A percentile compares a stretch with the other conserved stretches of the same genome.
Conservation (phyloP, 2,329 filamentous ascomycete genomes). For the Pseudogymnoascus sp. region DNA sequence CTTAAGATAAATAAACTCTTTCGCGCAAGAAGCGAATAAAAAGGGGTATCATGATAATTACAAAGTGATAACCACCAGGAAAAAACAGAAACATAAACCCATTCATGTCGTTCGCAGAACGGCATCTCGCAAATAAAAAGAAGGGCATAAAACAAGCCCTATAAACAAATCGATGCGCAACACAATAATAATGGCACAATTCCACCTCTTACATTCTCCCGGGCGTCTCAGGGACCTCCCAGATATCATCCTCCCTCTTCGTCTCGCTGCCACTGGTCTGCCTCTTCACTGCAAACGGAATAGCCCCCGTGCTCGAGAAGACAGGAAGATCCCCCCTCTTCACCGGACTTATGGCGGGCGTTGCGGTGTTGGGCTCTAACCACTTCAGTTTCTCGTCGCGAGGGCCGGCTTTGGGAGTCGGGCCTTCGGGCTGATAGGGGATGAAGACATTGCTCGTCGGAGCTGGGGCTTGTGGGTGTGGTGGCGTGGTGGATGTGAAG, state of each 20-base stretch:
- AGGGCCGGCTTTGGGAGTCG: conserved; percentile 33
- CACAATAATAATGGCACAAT: background rate
- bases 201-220: background rate
- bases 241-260: conserved; percentile 3
- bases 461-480: background rate
- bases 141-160: background rate
- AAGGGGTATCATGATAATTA: conserved; percentile 7
- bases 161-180: background rate
- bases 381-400: conserved; percentile 39
- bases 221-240: background rate
- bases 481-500: conserved; percentile 3
- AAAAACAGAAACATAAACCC: background rate
- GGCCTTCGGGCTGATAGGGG: conserved; percentile 48
- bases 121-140: background rate
- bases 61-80: conserved; percentile 7
- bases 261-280: background rate
- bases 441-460: conserved; percentile 39
- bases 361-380: conserved; percentile 40
- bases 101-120: background rate
- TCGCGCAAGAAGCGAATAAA: background rate
- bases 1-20: background rate
- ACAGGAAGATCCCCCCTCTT: conserved; percentile 25
- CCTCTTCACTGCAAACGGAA: conserved; percentile 22
- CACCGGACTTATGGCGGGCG: conserved; percentile 18
- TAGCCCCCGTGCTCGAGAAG: conserved; percentile 25